phyloP scores from a whole-genome alignment of 768 basidiomycete species.

The Phanerochaete sordida region DNA sequence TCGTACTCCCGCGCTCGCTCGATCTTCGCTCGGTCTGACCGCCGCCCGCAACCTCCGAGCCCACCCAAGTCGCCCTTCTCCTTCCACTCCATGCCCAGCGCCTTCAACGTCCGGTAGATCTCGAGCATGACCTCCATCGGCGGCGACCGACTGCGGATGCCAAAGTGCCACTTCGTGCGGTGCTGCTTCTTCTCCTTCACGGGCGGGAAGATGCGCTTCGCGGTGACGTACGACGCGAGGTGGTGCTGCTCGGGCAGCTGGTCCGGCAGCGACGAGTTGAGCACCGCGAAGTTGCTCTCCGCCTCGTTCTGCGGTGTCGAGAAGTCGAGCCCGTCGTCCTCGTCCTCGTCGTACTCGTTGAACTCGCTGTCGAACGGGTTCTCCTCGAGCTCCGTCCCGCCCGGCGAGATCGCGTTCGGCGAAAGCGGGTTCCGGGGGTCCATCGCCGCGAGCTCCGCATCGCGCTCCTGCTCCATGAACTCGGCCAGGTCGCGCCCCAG shows the following conservation, averaged over 20 bases:
- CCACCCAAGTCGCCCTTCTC: constrained; percentile 80
- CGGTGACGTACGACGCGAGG: constrained; percentile 63
- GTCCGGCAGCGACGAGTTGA: constrained; percentile 79
- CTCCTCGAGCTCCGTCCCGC: constrained; percentile 55
- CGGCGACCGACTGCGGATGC: constrained; percentile 88
- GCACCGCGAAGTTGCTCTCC: constrained; percentile 75
- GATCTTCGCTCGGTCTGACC: constrained; percentile 39
- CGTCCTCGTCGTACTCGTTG: constrained; percentile 48
- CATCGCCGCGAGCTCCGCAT: constrained; percentile 74
- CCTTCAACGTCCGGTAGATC: constrained; percentile 89
- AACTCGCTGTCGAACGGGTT: constrained; percentile 85
- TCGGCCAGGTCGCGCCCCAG: constrained; percentile 76
- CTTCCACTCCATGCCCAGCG: constrained; percentile 97
- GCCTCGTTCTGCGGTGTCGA: constrained; percentile 41
- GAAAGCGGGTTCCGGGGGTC: constrained; percentile 74
- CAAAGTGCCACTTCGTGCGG: constrained; percentile 96
- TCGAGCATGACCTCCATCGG: constrained; percentile 99
- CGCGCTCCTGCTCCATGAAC: constrained; percentile 83
- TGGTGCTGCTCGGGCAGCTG: constrained; percentile 64
- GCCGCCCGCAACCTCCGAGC: constrained; percentile 48
- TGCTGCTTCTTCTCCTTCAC: constrained; percentile 65
- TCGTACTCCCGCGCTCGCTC: constrained; percentile 64
- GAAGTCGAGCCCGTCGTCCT: constrained; percentile 50
- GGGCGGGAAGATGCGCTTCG: constrained; percentile 36
- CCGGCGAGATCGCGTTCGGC: constrained; percentile 62